A percentile compares a stretch with the other conserved stretches of the same genome.
phyloP scores from a whole-genome alignment of 495 filamentous ascomycete genomes.

The Letharia lupina region DNA sequence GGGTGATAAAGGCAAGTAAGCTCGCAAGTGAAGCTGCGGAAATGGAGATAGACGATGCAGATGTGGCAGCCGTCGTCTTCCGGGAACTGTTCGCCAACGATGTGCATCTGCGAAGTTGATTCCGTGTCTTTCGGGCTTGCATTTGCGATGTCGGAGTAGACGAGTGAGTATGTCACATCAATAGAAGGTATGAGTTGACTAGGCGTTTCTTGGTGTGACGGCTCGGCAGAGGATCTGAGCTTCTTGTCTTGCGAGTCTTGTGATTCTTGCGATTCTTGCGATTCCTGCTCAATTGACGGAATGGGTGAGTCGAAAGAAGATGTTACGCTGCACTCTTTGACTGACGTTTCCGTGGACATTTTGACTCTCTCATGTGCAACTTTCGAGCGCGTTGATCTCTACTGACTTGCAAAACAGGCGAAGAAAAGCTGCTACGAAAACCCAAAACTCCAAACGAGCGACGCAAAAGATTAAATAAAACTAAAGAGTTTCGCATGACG shows the following conservation, averaged over 20 bases:
- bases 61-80: slow-evolving; percentile 1
- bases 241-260: not conserved
- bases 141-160: not conserved
- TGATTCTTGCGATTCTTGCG: not conserved
- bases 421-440: not conserved
- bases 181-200: not conserved
- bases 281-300: not conserved
- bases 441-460: not conserved
- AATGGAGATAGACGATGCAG: not conserved
- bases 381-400: not conserved
- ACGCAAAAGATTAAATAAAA: not conserved
- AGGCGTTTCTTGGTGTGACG: not conserved
- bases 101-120: not conserved
- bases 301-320: not conserved
- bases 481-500: not conserved
- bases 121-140: not conserved
- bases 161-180: slow-evolving; percentile 3
- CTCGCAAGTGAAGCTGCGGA: not conserved
- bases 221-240: not conserved
- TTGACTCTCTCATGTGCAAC: not conserved
- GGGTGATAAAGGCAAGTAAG: slow-evolving; percentile 3
- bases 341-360: not conserved
- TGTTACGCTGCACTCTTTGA: not conserved
- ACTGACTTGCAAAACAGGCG: not conserved
- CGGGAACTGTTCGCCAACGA: not conserved